Evolutionary conservation across 805 yeast genomes (phyloP), one percentile per base, ranked within the genome.

Genomic region (Nakazawaea ambrosiae): DNA sequence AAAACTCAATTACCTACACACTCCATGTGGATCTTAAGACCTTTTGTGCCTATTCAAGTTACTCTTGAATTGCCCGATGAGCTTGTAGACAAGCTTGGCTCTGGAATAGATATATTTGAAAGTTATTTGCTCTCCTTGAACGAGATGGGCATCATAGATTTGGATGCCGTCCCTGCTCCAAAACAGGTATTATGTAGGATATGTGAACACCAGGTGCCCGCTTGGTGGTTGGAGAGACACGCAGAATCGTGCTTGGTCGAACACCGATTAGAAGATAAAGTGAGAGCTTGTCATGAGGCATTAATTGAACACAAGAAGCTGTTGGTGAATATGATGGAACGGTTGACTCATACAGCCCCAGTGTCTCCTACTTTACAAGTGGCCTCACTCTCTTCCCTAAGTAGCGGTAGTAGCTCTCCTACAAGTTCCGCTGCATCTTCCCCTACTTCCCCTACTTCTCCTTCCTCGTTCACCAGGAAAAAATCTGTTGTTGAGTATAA

Each of bases 191-290:
- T 92, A 23, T 92, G 99, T 57, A 71, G 96, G 33, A 88, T 92
- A 20, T 92, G 99, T 59, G 99, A 92, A 52, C 77, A 78, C 22
- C 73, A 73, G 33, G 78, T 88, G n/a, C 96, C 95, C 4, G 83
- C 88, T 4, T 92, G 98, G 98, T 92, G 95, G 82, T 66, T 92
- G 27, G 98, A 90, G 49, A 72, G 80, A 34, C 99, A 92, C 58
- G 81, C 90, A 1, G 92, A 88, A 51, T 62, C 84, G 33, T 92
- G 99, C 50, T 66, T 84, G 20, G 73, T 85, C 25, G 97, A 89
- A 55, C 95, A 88, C 58, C 73, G 78, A 49, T 74, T 83, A 9
- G 88, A 80, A 50, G 88, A 87, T 47, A 78, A 79, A 24, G 75
- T 90, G 8, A 85, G 82, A 50, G 48, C 68, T 25, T 64, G 78